Base-by-base conservation (phyloP, 106 monocot genomes). In the Alisma plantagoaquatica region DNA sequence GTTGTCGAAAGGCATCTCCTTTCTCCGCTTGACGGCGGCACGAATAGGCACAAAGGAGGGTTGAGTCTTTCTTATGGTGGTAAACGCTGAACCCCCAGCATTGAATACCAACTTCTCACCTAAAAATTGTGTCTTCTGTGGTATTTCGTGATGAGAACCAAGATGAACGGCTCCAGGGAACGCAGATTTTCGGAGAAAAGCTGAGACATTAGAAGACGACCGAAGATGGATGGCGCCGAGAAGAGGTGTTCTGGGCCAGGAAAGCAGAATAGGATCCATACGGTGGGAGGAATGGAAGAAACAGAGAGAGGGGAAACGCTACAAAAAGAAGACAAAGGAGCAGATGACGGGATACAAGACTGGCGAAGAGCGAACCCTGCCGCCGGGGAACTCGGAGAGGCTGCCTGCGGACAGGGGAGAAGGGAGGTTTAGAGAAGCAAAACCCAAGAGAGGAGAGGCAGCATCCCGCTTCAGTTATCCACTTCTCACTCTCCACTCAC, bases 1-100 rank as follows among this genome's bases (percentile, higher is more conserved):
- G 44, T 73, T 81, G 58, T 89, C 96, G 33, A 96, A 84, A 7
- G 96, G 81, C 25, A 71, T 5, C 73, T 96, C 88, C 68, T 96
- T 96, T 27, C 96, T 32, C 31, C 84, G 43, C 75, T 96, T 89
- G 60, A 96, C 84, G 3, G 43, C 81, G 21, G 77, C 75, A 24
- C 46, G 48, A 0, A 73, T 55, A 2, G 61, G 22, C 16, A 32
- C 4, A 56, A 38, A 2, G 59, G 46, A 6, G 19, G 41, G 52
- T 31, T 29, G 25, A 16, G 46, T 51, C 31, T 21, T 63, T 42
- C 18, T 56, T 54, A 43, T 62, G 24, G 17, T 15, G 12, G 26
- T 42, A 10, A 33, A 43, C 19, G 22, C 29, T 6, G 16, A 2
- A 24, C 43, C 18, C 7, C 8, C 16, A 0, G 22, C 46, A 26